A percentile compares a stretch with the other conserved stretches of the same genome.
Conservation (phyloP, 2,329 filamentous ascomycete genomes). For the Verticillium tricorpus region DNA sequence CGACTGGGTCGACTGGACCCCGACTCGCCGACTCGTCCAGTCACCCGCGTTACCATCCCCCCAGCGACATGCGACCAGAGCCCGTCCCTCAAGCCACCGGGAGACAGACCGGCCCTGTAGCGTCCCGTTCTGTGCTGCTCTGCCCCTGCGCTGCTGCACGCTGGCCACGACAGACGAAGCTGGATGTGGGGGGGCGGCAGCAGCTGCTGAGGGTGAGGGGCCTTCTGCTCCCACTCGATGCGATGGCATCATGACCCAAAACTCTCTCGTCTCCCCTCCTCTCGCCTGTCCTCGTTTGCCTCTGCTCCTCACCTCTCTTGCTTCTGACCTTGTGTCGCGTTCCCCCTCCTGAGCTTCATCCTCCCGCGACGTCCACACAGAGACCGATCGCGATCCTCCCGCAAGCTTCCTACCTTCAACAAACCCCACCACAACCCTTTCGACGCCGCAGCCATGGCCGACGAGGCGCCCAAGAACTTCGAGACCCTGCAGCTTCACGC, state of each 20-base stretch:
- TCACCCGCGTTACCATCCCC: not conserved
- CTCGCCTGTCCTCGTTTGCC: not conserved
- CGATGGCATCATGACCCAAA: conserved; percentile 12
- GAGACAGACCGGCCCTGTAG: not conserved
- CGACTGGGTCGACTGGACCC: not conserved
- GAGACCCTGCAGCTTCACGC: conserved; percentile 85
- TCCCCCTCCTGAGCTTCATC: not conserved
- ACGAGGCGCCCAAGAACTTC: conserved; percentile 57
- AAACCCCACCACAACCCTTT: not conserved
- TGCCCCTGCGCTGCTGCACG: not conserved
- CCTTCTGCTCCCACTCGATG: conserved; percentile 8
- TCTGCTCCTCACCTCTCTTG: not conserved
- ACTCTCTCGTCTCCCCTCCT: conserved; percentile 1
- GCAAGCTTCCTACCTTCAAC: not conserved
- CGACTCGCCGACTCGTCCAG: not conserved
- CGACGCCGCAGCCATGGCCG: conserved; percentile 28
- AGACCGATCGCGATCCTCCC: not conserved
- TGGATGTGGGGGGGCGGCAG: too few species aligned
- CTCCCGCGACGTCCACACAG: conserved; percentile 2
- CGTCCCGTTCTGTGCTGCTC: not conserved
- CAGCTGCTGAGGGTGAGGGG: not conserved
- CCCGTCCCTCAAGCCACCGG: not conserved
- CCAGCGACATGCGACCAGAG: not conserved
- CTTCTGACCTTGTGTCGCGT: not conserved
- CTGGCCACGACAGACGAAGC: not conserved